Conservation (phyloP, 768 basidiomycete species). For the Xanthoconium purpureum region DNA sequence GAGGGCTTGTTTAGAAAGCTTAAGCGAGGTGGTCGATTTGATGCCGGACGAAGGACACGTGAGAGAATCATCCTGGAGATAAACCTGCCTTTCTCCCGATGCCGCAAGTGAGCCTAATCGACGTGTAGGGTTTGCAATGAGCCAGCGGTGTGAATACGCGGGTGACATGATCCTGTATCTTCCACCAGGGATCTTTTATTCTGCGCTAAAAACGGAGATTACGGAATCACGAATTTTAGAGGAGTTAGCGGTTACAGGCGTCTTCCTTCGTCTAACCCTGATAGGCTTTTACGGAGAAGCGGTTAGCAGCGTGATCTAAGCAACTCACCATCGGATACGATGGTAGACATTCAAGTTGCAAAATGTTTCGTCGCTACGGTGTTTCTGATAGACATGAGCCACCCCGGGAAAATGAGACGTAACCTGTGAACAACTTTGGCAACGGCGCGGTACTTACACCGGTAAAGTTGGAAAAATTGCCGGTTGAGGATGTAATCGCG, state of each 20-base stretch:
- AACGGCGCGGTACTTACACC: background rate
- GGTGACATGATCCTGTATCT: slow-evolving; percentile 10
- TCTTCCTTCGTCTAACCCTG: slow-evolving; percentile 26
- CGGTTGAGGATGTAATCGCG: slow-evolving; percentile 11
- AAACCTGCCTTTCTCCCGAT: slow-evolving; percentile 1
- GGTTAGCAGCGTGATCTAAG: slow-evolving; percentile 12
- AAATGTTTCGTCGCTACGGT: background rate
- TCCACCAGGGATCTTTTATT: slow-evolving; percentile 15
- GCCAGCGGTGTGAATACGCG: slow-evolving; percentile 2
- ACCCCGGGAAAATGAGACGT: slow-evolving; percentile 20
- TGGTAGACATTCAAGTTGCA: background rate
- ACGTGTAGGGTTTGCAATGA: slow-evolving; percentile 9
- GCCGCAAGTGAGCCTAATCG: slow-evolving; percentile 8
- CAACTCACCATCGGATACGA: background rate
- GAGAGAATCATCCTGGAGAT: slow-evolving; percentile 7
- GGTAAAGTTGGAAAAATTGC: slow-evolving; percentile 10
- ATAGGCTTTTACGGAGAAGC: slow-evolving; percentile 36
- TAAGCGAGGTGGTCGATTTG: slow-evolving; percentile 8
- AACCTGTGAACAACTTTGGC: slow-evolving; percentile 13
- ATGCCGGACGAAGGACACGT: background rate
- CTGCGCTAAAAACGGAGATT: slow-evolving; percentile 31
- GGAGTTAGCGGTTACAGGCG: slow-evolving; percentile 26
- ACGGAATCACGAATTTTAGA: slow-evolving; percentile 27
- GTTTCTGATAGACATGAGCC: background rate
- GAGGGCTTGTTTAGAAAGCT: background rate